phyloP scores from a whole-genome alignment of 495 filamentous ascomycete species.

The Venustampulla echinocandica region DNA sequence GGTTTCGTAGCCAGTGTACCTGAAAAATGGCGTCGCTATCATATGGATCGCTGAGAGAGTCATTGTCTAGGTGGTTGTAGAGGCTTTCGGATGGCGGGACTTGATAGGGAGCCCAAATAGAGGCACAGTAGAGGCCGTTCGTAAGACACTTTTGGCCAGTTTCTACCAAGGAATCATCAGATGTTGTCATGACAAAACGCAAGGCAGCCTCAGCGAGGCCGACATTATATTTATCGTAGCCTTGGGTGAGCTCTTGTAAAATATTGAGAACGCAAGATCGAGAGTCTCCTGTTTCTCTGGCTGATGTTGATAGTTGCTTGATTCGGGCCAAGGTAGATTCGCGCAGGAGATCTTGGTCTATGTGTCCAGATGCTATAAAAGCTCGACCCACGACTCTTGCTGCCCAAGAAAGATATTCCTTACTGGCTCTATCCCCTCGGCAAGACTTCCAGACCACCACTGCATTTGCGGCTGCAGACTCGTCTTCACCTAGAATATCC shows the following conservation, averaged over 20 bases:
- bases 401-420: slow-evolving; percentile 73
- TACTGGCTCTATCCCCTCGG: slow-evolving; percentile 47
- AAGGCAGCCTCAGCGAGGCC: slow-evolving; percentile 73
- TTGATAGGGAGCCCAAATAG: slow-evolving; percentile 39
- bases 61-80: slow-evolving; percentile 7
- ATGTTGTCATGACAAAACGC: slow-evolving; percentile 54
- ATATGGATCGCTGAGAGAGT: slow-evolving; percentile 21
- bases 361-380: slow-evolving; percentile 65
- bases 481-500: slow-evolving; percentile 55
- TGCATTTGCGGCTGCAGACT: slow-evolving; percentile 49
- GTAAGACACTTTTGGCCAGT: slow-evolving; percentile 5
- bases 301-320: slow-evolving; percentile 27
- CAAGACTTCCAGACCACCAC: slow-evolving; percentile 68
- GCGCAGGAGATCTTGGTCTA: slow-evolving; percentile 46
- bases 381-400: slow-evolving; percentile 75
- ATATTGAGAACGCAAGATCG: slow-evolving; percentile 49
- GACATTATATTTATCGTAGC: slow-evolving; percentile 50
- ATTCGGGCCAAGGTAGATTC: slow-evolving; percentile 48
- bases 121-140: slow-evolving; percentile 25
- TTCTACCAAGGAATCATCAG: slow-evolving; percentile 10
- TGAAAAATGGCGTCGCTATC: slow-evolving; percentile 28
- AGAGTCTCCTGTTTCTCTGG: slow-evolving; percentile 26
- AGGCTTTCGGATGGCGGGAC: slow-evolving; percentile 37
- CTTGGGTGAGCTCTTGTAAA: slow-evolving; percentile 59
- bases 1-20: slow-evolving; percentile 52